Conservation (phyloP, 139 green algal species). For the Chlorella ohadii region DNA sequence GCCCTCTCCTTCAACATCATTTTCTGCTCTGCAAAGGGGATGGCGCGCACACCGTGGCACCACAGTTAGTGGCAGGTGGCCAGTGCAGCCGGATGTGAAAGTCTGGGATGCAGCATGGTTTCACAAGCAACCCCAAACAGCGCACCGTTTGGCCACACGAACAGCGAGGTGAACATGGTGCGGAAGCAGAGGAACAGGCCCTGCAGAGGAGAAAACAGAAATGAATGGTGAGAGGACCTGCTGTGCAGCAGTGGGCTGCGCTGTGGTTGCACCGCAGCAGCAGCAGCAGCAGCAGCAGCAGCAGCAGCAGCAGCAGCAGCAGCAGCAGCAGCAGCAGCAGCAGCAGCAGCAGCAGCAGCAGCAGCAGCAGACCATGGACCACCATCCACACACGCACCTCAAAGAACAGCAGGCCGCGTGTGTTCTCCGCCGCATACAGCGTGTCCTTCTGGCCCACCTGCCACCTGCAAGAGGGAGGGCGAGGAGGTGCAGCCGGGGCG, state of each 20-base stretch:
- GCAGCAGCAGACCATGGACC: background rate
- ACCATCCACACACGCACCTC: slow-evolving; percentile 16
- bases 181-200: slow-evolving; percentile 18
- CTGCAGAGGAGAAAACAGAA: background rate
- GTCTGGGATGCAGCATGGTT: too few relatives aligned
- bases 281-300: too few relatives aligned
- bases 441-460: slow-evolving; percentile 44
- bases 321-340: too few relatives aligned
- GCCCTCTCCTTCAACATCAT: slow-evolving; percentile 56
- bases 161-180: slow-evolving; percentile 54
- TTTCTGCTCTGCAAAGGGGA: slow-evolving; percentile 12
- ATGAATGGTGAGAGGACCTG: too few relatives aligned
- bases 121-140: background rate
- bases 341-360: background rate
- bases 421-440: slow-evolving; percentile 19
- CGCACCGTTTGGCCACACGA: background rate
- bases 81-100: too few relatives aligned
- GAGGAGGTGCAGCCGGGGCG: too few relatives aligned
- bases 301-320: too few relatives aligned
- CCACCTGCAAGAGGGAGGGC: background rate
- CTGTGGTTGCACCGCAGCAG: too few relatives aligned
- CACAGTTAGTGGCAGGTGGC: too few relatives aligned
- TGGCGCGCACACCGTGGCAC: too few relatives aligned
- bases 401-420: slow-evolving; percentile 67
- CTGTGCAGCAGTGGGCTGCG: too few relatives aligned